Evolutionary conservation across 805 yeast genomes (phyloP).

Genomic region (Candida sakaeoensis): DNA sequence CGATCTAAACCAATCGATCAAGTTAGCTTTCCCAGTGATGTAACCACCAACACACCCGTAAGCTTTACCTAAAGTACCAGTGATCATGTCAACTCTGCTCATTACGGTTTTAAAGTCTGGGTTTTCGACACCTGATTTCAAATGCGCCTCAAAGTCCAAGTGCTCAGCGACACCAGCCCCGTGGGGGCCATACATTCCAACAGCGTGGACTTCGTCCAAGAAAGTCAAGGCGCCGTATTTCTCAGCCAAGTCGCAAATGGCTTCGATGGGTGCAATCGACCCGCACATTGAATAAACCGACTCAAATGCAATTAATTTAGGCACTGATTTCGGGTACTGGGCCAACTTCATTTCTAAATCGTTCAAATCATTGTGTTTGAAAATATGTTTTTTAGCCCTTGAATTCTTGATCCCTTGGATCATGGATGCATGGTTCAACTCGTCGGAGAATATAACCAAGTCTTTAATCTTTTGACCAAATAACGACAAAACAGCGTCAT

Average conservation of each 20-base stretch:
- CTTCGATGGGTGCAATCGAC: slow-evolving; percentile 88
- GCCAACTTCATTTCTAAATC: slow-evolving; percentile 80
- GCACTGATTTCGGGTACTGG: slow-evolving; percentile 78
- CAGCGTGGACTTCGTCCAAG: slow-evolving; percentile 98
- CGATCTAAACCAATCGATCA: slow-evolving; percentile 94
- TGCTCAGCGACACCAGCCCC: slow-evolving; percentile 99
- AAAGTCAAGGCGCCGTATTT: slow-evolving; percentile 97
- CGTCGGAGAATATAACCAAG: slow-evolving; percentile 89
- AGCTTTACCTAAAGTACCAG: slow-evolving; percentile 97
- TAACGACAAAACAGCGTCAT: slow-evolving; percentile 88
- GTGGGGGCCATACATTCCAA: slow-evolving; percentile 98
- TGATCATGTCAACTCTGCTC: slow-evolving; percentile 92
- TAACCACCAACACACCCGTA: slow-evolving; percentile 98
- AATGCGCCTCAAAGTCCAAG: slow-evolving; percentile 80
- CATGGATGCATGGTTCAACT: slow-evolving; percentile 96
- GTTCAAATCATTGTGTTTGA: slow-evolving; percentile 82
- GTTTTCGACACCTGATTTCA: slow-evolving; percentile 58
- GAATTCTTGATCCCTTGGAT: slow-evolving; percentile 93
- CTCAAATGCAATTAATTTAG: slow-evolving; percentile 95
- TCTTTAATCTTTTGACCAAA: slow-evolving; percentile 89
- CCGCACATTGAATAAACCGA: slow-evolving; percentile 99
- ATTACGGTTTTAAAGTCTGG: slow-evolving; percentile 53
- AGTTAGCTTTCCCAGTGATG: slow-evolving; percentile 78
- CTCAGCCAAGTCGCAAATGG: slow-evolving; percentile 92
- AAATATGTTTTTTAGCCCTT: slow-evolving; percentile 80